A percentile compares a stretch with the other conserved stretches of the same genome.
These are phyloP conservation scores for Cytospora schulzeri DNA, from an alignment of 2,329 filamentous ascomycete genomes.

Conservation along the genomic window DNA sequence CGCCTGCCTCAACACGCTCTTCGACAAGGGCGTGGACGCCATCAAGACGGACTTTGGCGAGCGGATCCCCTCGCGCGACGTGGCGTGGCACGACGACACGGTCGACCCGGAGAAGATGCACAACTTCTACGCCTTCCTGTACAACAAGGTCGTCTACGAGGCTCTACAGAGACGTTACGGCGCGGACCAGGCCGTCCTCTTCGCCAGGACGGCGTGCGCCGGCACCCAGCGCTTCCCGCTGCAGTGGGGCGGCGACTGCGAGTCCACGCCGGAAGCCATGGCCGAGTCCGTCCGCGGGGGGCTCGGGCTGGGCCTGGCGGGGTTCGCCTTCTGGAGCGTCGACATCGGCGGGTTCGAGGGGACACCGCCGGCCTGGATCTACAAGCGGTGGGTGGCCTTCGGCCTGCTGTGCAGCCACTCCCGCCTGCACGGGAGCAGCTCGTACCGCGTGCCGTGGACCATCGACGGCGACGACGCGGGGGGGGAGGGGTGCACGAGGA, in stretches of 20 bases:
- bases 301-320: slow-evolving; percentile 34
- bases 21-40: slow-evolving; percentile 69
- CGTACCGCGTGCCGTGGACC: slow-evolving; percentile 75
- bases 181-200: slow-evolving; percentile 60
- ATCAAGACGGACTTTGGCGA: slow-evolving; percentile 80
- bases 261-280: slow-evolving; percentile 73
- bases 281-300: slow-evolving; percentile 56
- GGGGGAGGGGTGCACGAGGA: slow-evolving; percentile 55
- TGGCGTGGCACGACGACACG: slow-evolving; percentile 63
- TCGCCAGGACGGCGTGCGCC: slow-evolving; percentile 67
- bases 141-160: slow-evolving; percentile 71
- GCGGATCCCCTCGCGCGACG: slow-evolving; percentile 66
- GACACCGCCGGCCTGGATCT: slow-evolving; percentile 66
- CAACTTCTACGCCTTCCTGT: slow-evolving; percentile 75
- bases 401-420: slow-evolving; percentile 71
- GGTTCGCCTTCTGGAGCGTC: slow-evolving; percentile 37
- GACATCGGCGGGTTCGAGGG: slow-evolving; percentile 60
- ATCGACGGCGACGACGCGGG: slow-evolving; percentile 65
- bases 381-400: slow-evolving; percentile 80
- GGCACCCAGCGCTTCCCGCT: slow-evolving; percentile 71
- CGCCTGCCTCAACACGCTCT: slow-evolving; percentile 61
- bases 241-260: slow-evolving; percentile 75
- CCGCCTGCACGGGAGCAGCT: slow-evolving; percentile 68
- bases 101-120: slow-evolving; percentile 69
- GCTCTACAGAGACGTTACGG: slow-evolving; percentile 59